Conservation (phyloP, 1,284 basidiomycete genomes). For the Takashimella koratensis region DNA sequence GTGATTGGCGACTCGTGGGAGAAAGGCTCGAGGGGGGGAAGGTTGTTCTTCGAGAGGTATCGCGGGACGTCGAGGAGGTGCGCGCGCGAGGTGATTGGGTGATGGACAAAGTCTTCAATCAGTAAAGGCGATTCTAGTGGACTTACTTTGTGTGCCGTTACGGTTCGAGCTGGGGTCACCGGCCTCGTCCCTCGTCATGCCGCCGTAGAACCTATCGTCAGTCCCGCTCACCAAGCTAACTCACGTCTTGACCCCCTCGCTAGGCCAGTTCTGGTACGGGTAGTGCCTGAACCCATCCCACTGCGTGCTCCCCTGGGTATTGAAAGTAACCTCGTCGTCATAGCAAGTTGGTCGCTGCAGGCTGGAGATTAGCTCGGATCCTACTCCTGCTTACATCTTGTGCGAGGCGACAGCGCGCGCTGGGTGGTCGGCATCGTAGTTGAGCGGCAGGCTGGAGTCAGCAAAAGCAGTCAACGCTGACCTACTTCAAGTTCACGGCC, state of each 20-base stretch:
- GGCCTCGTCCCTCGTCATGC: slow-evolving; percentile 9
- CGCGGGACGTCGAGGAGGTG: slow-evolving; percentile 18
- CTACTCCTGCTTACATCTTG: slow-evolving; percentile 15
- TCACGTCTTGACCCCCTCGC: slow-evolving; percentile 21
- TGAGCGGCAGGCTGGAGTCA: slow-evolving; percentile 12
- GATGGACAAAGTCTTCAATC: slow-evolving; percentile 7
- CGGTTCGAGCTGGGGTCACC: neutral
- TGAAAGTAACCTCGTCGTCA: slow-evolving; percentile 43
- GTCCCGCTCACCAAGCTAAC: slow-evolving; percentile 12
- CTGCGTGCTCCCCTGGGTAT: slow-evolving; percentile 48
- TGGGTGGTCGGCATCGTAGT: slow-evolving; percentile 4
- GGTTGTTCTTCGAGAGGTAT: slow-evolving; percentile 35
- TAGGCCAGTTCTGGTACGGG: slow-evolving; percentile 29
- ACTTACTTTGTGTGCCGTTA: slow-evolving; percentile 13
- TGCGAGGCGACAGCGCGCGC: slow-evolving; percentile 9
- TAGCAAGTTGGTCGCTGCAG: slow-evolving; percentile 19
- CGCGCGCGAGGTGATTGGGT: slow-evolving; percentile 15
- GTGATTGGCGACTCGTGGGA: slow-evolving; percentile 25
- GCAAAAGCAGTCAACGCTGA: neutral
- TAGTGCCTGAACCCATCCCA: slow-evolving; percentile 49
- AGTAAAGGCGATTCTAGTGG: neutral
- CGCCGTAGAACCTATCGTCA: slow-evolving; percentile 14
- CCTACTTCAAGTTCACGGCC: slow-evolving; percentile 32
- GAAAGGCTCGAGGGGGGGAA: slow-evolving; percentile 41
- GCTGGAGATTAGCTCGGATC: slow-evolving; percentile 3